These are phyloP conservation scores for Emericellopsis cladophorae DNA, from an alignment of 2,329 filamentous ascomycete species.

Conservation along the genomic window DNA sequence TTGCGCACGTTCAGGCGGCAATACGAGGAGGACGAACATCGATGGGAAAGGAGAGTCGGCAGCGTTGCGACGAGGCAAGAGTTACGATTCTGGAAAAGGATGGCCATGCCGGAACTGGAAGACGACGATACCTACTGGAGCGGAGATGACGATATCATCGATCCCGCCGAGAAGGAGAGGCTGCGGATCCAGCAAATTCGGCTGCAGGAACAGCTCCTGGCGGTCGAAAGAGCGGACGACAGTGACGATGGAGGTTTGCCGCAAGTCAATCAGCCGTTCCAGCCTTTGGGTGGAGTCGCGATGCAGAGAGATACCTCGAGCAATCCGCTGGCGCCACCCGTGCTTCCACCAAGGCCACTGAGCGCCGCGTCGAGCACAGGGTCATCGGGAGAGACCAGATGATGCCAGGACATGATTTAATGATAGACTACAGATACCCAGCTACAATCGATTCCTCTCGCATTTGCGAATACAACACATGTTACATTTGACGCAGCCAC, in stretches of 20 bases:
- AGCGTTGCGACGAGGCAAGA: constrained; percentile 42
- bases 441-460: no score
- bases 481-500: background rate
- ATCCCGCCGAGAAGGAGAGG: constrained; percentile 45
- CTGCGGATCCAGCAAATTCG: constrained; percentile 31
- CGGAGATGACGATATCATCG: constrained; percentile 52
- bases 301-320: constrained; percentile 23
- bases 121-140: constrained; percentile 51
- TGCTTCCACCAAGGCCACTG: constrained; percentile 19
- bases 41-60: constrained; percentile 40
- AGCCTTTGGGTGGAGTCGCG: constrained; percentile 15
- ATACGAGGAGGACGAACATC: constrained; percentile 41
- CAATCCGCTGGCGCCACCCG: constrained; percentile 11
- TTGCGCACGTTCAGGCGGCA: constrained; percentile 43
- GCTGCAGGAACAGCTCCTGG: constrained; percentile 16
- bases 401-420: background rate
- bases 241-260: constrained; percentile 12
- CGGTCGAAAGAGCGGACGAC: constrained; percentile 18
- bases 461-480: background rate
- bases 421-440: background rate
- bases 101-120: constrained; percentile 48
- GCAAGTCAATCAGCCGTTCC: constrained; percentile 12
- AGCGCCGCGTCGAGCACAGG: constrained; percentile 29
- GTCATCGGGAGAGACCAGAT: constrained; percentile 21
- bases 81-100: constrained; percentile 52